A percentile compares a stretch with the other conserved stretches of the same genome.
These are phyloP conservation scores for Schoenoplectus tabernaemontani DNA, from an alignment of 202 grass and related monocot species.

Conservation along the genomic window DNA sequence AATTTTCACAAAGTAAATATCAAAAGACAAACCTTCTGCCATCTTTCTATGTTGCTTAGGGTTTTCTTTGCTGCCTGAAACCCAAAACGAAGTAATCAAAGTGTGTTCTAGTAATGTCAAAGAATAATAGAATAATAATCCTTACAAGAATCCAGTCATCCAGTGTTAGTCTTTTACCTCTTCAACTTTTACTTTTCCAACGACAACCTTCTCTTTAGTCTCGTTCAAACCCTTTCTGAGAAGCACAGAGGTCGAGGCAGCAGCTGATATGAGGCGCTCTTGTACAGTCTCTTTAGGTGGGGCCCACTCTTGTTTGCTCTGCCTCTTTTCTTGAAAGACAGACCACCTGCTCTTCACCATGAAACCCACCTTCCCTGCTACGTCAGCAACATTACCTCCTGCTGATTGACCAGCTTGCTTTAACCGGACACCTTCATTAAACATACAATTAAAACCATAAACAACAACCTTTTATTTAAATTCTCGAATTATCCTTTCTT, in stretches of 20 bases:
- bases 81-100: neutral
- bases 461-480: neutral
- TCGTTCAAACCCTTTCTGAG: conserved; percentile 80
- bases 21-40: conserved; percentile 82
- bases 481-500: neutral
- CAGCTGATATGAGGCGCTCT: conserved; percentile 69
- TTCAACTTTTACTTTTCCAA: conserved; percentile 97
- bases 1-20: conserved; percentile 9
- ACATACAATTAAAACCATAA: neutral
- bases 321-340: conserved; percentile 69
- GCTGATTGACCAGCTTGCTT: conserved; percentile 85
- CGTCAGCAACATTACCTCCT: conserved; percentile 72
- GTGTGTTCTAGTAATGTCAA: neutral
- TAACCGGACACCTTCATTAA: conserved; percentile 57
- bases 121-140: neutral
- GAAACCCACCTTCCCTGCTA: conserved; percentile 66
- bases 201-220: conserved; percentile 87
- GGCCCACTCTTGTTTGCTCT: conserved; percentile 23
- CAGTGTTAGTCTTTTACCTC: conserved; percentile 42
- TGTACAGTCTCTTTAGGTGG: conserved; percentile 65
- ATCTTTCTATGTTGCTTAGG: conserved; percentile 88
- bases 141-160: neutral
- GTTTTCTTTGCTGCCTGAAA: conserved; percentile 94
- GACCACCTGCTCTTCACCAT: conserved; percentile 78
- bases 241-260: conserved; percentile 65